phyloP scores from a whole-genome alignment of 208 protist genomes.

The Phytomonas sp. region DNA sequence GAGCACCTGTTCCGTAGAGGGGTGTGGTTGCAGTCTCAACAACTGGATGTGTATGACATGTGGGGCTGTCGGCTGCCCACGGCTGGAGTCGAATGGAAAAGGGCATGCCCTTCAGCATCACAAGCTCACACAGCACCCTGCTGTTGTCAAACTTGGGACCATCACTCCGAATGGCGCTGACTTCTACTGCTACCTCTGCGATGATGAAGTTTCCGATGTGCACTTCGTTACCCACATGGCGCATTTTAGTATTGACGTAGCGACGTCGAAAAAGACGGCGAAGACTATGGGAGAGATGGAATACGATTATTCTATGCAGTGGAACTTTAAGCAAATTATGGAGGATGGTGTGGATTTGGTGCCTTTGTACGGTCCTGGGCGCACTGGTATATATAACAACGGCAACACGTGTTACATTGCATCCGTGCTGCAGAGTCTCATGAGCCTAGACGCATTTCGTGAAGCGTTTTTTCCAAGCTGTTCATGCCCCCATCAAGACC shows the following conservation, averaged over 20 bases:
- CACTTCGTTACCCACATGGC: conserved; percentile 90
- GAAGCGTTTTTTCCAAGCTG: conserved; percentile 52
- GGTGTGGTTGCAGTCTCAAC: conserved; percentile 85
- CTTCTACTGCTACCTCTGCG: conserved; percentile 93
- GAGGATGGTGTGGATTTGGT: conserved; percentile 79
- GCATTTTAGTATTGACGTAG: conserved; percentile 94
- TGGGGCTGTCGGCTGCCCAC: conserved; percentile 91
- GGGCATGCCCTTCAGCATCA: conserved; percentile 92
- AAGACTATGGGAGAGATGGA: conserved; percentile 96
- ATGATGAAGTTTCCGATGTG: conserved; percentile 93
- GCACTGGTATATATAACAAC: conserved; percentile 93
- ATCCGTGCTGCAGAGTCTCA: conserved; percentile 93
- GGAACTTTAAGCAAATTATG: conserved; percentile 90
- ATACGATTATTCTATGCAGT: conserved; percentile 94
- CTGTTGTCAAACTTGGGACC: conserved; percentile 96
- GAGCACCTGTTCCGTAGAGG: conserved; percentile 36
- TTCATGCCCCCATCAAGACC: conserved; percentile 36
- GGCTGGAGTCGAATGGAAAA: conserved; percentile 91
- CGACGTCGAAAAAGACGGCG: conserved; percentile 87
- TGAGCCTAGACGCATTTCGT: conserved; percentile 71
- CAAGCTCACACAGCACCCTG: conserved; percentile 72
- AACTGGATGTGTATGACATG: conserved; percentile 95
- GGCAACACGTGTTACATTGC: conserved; percentile 97
- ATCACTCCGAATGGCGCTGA: conserved; percentile 83
- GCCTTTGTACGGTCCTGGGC: conserved; percentile 90